These are phyloP conservation scores for Lasiosphaeria miniovina DNA, from an alignment of 495 filamentous ascomycete species.

Conservation along the genomic window DNA sequence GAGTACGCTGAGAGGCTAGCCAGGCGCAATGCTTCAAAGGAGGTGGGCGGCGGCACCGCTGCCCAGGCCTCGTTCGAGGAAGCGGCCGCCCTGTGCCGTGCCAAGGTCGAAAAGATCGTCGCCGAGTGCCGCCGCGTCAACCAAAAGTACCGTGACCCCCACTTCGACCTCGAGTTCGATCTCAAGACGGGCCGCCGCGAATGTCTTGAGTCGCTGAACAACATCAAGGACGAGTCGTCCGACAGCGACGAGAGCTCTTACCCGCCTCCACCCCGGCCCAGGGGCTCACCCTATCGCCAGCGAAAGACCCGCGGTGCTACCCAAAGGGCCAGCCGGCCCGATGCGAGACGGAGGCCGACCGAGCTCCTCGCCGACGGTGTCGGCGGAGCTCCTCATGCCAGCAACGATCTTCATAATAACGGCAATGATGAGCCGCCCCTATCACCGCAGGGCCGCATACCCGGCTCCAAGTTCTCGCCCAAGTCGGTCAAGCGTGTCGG, in stretches of 20 bases:
- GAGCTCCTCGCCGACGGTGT: not conserved
- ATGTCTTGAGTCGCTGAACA: constrained; percentile 61
- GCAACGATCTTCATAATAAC: not conserved
- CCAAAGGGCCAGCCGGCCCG: not conserved
- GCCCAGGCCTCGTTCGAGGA: constrained; percentile 68
- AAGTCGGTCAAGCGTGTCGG: constrained; percentile 64
- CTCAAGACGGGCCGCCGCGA: constrained; percentile 59
- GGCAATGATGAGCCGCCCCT: not conserved
- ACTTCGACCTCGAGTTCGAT: constrained; percentile 85
- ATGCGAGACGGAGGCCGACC: not conserved
- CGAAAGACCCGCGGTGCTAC: not conserved
- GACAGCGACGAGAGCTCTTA: constrained; percentile 15
- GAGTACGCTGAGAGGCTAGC: constrained; percentile 64
- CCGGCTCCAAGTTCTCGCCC: constrained; percentile 44
- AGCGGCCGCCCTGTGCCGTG: constrained; percentile 63
- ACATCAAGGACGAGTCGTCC: constrained; percentile 19
- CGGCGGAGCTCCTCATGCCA: not conserved
- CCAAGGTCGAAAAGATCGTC: constrained; percentile 77
- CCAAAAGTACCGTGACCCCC: constrained; percentile 83
- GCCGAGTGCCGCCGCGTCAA: constrained; percentile 81
- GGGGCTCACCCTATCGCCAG: not conserved
- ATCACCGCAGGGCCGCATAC: constrained; percentile 14
- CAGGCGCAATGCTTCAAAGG: constrained; percentile 50
- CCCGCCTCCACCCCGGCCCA: not conserved
- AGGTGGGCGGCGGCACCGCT: constrained; percentile 24